Evolutionary conservation across 2,329 filamentous ascomycete species (phyloP).

Genomic region (Chaetomium strumarium): DNA sequence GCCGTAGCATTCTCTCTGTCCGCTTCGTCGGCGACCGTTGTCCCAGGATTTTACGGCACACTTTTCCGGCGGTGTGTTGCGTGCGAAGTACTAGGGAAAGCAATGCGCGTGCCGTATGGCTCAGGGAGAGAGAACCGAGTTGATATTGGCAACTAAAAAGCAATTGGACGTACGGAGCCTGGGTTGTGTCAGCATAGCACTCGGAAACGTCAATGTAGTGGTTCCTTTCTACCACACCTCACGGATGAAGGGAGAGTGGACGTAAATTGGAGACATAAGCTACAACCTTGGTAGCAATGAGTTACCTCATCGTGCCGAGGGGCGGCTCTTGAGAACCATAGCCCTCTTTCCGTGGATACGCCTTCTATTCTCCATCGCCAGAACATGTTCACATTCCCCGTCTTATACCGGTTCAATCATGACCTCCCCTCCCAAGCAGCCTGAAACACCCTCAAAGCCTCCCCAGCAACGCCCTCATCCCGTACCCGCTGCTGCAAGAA

Average conservation of each 20-base stretch:
- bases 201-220: not conserved
- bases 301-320: not conserved
- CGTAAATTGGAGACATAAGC: not conserved
- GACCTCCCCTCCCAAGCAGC: constrained; percentile 57
- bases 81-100: not conserved
- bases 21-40: constrained; percentile 7
- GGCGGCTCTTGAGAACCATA: not conserved
- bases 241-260: not conserved
- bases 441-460: constrained; percentile 62
- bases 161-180: not conserved
- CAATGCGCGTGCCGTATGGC: constrained; percentile 3
- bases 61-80: not conserved
- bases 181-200: not conserved
- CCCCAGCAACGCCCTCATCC: constrained; percentile 60
- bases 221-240: not conserved
- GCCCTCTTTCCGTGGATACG: not conserved
- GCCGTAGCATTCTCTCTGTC: constrained; percentile 1
- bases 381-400: not conserved
- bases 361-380: not conserved
- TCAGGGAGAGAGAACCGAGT: not conserved
- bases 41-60: not conserved
- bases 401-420: not conserved
- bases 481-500: constrained; percentile 76
- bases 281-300: not conserved
- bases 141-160: constrained; percentile 1